Conservation (phyloP, 305 asterid genomes). For the Lippia alba region DNA sequence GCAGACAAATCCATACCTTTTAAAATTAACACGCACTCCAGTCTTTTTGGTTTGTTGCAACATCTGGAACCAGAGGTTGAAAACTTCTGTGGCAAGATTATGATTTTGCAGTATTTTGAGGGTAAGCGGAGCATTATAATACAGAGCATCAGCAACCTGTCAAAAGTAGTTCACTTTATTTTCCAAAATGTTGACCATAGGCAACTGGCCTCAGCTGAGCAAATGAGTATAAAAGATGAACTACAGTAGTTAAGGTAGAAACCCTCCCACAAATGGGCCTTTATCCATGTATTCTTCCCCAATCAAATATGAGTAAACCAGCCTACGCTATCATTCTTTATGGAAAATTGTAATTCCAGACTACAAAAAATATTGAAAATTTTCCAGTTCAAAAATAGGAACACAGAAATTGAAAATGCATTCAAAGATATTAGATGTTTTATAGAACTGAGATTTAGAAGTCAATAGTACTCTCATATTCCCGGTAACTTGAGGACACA, state of each 20-base stretch:
- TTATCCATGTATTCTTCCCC: background rate
- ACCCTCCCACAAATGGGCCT: conserved; percentile 9
- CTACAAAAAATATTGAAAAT: too few relatives aligned
- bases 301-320: background rate
- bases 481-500: background rate
- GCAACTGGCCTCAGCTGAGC: too few relatives aligned
- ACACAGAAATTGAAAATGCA: background rate
- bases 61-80: conserved; percentile 98
- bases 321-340: conserved; percentile 3
- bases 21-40: conserved; percentile 79
- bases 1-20: conserved; percentile 51
- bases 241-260: conserved; percentile 1
- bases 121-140: conserved; percentile 77
- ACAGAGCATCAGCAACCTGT: conserved; percentile 90
- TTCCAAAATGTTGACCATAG: conserved; percentile 12
- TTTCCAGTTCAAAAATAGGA: too few relatives aligned
- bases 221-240: conserved; percentile 14
- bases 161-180: conserved; percentile 28
- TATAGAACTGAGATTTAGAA: background rate
- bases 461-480: background rate
- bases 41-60: conserved; percentile 84
- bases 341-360: background rate
- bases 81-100: conserved; percentile 84
- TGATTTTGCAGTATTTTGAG: conserved; percentile 87
- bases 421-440: background rate